Evolutionary conservation across 805 yeast genomes (phyloP).

Genomic region (Barnettozyma botsteinii): DNA sequence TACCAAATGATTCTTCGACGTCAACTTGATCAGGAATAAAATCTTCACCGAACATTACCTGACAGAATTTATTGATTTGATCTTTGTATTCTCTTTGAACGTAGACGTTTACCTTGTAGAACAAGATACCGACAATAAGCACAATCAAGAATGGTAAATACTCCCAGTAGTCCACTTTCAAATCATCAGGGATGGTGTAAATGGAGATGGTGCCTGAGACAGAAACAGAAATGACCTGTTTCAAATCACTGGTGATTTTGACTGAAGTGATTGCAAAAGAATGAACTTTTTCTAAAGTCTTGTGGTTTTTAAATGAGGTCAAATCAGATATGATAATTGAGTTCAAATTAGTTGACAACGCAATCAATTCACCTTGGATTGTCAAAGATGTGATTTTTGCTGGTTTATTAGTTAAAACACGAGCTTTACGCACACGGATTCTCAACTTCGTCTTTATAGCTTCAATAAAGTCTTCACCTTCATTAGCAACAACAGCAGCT

Average conservation of each 20-base stretch:
- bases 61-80: conserved; percentile 8
- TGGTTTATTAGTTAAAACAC: conserved; percentile 40
- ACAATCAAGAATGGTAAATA: conserved; percentile 10
- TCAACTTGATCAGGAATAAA: not conserved
- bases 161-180: conserved; percentile 15
- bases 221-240: conserved; percentile 25
- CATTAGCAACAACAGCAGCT: conserved; percentile 15
- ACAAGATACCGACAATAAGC: conserved; percentile 5
- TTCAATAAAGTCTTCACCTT: not conserved
- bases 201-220: conserved; percentile 73
- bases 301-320: conserved; percentile 45
- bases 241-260: conserved; percentile 40
- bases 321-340: conserved; percentile 54
- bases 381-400: conserved; percentile 32
- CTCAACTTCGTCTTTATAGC: conserved; percentile 1
- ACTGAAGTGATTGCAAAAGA: conserved; percentile 73
- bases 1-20: not conserved
- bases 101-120: conserved; percentile 7
- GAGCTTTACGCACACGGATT: conserved; percentile 32
- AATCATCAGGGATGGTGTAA: conserved; percentile 49
- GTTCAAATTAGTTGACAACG: conserved; percentile 50
- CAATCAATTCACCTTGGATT: conserved; percentile 29
- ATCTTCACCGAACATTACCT: conserved; percentile 14
- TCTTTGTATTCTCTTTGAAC: conserved; percentile 17
- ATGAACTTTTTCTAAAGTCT: conserved; percentile 59